Conservation (phyloP, 805 yeast species). For the Metschnikowia colocasiae region DNA sequence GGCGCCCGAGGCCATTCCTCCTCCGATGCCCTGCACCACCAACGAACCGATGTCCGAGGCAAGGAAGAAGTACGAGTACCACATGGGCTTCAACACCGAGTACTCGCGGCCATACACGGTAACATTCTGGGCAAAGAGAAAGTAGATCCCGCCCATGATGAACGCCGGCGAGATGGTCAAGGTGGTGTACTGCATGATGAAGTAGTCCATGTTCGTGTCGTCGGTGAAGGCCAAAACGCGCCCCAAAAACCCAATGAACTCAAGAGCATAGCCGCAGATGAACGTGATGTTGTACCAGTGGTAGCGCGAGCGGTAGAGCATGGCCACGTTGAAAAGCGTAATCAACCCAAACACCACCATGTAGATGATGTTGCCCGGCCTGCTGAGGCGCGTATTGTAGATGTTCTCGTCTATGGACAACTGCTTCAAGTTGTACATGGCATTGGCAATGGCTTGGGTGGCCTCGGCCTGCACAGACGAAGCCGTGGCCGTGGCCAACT, state of each 20-base stretch:
- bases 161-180: slow-evolving; percentile 42
- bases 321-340: slow-evolving; percentile 23
- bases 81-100: slow-evolving; percentile 38
- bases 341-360: slow-evolving; percentile 25
- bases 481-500: slow-evolving; percentile 38
- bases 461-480: slow-evolving; percentile 24
- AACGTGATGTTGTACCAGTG: slow-evolving; percentile 40
- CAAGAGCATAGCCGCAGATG: slow-evolving; percentile 33
- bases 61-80: slow-evolving; percentile 43
- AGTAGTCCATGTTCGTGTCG: slow-evolving; percentile 20
- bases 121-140: slow-evolving; percentile 38
- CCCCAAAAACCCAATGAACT: slow-evolving; percentile 38
- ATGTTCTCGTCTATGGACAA: slow-evolving; percentile 23
- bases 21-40: slow-evolving; percentile 39
- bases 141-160: slow-evolving; percentile 42
- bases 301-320: slow-evolving; percentile 33
- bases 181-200: slow-evolving; percentile 31
- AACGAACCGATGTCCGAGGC: slow-evolving; percentile 35
- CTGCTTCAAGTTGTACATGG: slow-evolving; percentile 5
- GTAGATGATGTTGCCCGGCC: slow-evolving; percentile 33
- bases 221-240: slow-evolving; percentile 31
- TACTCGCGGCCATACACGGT: slow-evolving; percentile 36
- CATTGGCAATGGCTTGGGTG: slow-evolving; percentile 24
- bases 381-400: slow-evolving; percentile 23
- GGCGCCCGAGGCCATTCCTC: slow-evolving; percentile 34